Evolutionary conservation across 2,329 filamentous ascomycete genomes (phyloP).

Genomic region (Lachnum nothofagi): DNA sequence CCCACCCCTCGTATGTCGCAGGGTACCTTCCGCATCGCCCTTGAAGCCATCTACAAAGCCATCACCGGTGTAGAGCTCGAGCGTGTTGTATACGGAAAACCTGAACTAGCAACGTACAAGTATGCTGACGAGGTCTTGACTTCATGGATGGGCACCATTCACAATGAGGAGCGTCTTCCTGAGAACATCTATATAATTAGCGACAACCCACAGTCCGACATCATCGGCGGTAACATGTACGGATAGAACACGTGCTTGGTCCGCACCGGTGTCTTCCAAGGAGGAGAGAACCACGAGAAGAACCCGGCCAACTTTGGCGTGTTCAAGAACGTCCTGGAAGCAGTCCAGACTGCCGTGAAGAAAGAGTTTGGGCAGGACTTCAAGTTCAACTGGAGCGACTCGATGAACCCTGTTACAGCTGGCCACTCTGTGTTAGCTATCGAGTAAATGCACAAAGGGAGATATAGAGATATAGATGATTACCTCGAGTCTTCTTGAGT

Average conservation of each 20-base stretch:
- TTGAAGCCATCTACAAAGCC: conserved; percentile 69
- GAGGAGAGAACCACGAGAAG: conserved; percentile 68
- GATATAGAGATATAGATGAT: not conserved
- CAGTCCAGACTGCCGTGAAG: conserved; percentile 60
- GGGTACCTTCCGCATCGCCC: conserved; percentile 68
- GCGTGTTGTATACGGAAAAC: conserved; percentile 73
- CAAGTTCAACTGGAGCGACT: conserved; percentile 66
- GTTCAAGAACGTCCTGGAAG: conserved; percentile 67
- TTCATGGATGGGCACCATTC: conserved; percentile 70
- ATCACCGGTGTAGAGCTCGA: conserved; percentile 66
- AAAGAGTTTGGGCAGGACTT: conserved; percentile 72
- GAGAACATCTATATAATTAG: conserved; percentile 72
- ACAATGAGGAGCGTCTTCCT: conserved; percentile 65
- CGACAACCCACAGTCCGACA: conserved; percentile 69
- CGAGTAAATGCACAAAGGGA: conserved; percentile 45
- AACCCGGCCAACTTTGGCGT: conserved; percentile 75
- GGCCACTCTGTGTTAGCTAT: conserved; percentile 49
- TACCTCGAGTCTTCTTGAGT: conserved; percentile 6
- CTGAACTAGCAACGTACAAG: conserved; percentile 70
- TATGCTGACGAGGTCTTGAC: conserved; percentile 70
- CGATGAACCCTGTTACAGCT: conserved; percentile 62
- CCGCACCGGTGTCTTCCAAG: conserved; percentile 73
- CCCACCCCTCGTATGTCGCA: conserved; percentile 65
- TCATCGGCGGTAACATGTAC: conserved; percentile 74
- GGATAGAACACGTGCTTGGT: conserved; percentile 78